A percentile compares a stretch with the other conserved stretches of the same genome.
phyloP scores from a whole-genome alignment of 1,284 basidiomycete species.

The Calocybe gambosa region DNA sequence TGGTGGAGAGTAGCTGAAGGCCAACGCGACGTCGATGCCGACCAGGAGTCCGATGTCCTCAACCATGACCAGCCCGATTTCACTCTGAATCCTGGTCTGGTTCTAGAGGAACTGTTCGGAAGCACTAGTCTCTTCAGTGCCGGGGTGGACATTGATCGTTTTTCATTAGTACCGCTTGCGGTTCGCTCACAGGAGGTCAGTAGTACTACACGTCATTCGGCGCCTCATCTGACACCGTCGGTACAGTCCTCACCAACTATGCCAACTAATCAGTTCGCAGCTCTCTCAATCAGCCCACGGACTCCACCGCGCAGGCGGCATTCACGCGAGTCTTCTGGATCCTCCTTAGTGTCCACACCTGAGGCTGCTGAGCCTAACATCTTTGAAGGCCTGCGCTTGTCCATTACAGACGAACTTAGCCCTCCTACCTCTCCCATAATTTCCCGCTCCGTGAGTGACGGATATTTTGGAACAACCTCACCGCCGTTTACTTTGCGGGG shows the following conservation, averaged over 20 bases:
- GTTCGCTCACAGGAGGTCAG: slow-evolving; percentile 17
- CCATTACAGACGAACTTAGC: slow-evolving; percentile 25
- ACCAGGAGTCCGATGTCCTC: slow-evolving; percentile 34
- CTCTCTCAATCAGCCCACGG: slow-evolving; percentile 45
- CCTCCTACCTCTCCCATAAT: slow-evolving; percentile 21
- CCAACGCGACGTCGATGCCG: slow-evolving; percentile 47
- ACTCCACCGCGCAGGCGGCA: slow-evolving; percentile 41
- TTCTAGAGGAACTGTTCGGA: slow-evolving; percentile 18
- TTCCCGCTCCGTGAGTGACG: slow-evolving; percentile 7
- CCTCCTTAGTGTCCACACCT: slow-evolving; percentile 55
- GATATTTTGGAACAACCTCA: slow-evolving; percentile 17
- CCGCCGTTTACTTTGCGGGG: slow-evolving; percentile 28
- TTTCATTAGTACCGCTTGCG: slow-evolving; percentile 14
- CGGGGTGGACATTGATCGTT: slow-evolving; percentile 26
- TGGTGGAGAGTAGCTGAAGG: slow-evolving; percentile 76
- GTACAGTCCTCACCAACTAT: slow-evolving; percentile 26
- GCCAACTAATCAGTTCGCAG: slow-evolving; percentile 40
- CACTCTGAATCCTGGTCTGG: slow-evolving; percentile 21
- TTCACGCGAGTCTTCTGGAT: slow-evolving; percentile 41
- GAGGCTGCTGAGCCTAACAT: slow-evolving; percentile 34
- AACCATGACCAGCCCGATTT: slow-evolving; percentile 27
- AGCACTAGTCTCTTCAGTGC: slow-evolving; percentile 20
- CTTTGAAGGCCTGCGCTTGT: slow-evolving; percentile 36
- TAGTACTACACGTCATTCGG: slow-evolving; percentile 10
- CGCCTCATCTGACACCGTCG: slow-evolving; percentile 4